A percentile compares a stretch with the other conserved stretches of the same genome.
Evolutionary conservation across 139 green algal genomes (phyloP).

Genomic region (Tetraselmis chui): DNA sequence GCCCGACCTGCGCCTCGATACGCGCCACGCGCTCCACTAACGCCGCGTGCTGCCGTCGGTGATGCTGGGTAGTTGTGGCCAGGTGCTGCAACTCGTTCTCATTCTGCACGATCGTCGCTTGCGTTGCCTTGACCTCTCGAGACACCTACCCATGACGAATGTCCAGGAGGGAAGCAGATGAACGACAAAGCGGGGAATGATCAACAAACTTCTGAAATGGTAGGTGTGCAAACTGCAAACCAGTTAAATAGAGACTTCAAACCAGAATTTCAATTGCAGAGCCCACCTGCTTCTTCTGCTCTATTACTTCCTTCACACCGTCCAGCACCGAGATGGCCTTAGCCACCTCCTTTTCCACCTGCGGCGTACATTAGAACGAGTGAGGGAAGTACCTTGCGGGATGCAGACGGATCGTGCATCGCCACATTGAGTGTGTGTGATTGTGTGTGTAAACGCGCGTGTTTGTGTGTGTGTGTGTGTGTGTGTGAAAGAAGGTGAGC

Average conservation of each 20-base stretch:
- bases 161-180: no score
- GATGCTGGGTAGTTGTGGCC: conserved; percentile 34
- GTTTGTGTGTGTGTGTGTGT: no score
- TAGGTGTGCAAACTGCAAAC: no score
- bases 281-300: conserved; percentile 57
- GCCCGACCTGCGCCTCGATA: conserved; percentile 64
- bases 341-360: conserved; percentile 60
- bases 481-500: no score
- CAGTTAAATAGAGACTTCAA: no score
- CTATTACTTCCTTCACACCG: conserved; percentile 47
- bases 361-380: neutral
- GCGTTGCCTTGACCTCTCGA: conserved; percentile 25
- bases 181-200: no score
- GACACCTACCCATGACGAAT: conserved; percentile 11
- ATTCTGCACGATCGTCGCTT: conserved; percentile 30
- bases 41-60: conserved; percentile 53
- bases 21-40: conserved; percentile 49
- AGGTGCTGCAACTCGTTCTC: conserved; percentile 52
- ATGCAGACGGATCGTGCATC: no score
- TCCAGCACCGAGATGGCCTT: conserved; percentile 55
- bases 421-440: no score
- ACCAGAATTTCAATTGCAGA: no score
- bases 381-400: no score
- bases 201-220: no score
- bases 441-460: no score